Base-by-base conservation (phyloP, 371 early-diverging fungal species). In the Syncephalis fuscata region DNA sequence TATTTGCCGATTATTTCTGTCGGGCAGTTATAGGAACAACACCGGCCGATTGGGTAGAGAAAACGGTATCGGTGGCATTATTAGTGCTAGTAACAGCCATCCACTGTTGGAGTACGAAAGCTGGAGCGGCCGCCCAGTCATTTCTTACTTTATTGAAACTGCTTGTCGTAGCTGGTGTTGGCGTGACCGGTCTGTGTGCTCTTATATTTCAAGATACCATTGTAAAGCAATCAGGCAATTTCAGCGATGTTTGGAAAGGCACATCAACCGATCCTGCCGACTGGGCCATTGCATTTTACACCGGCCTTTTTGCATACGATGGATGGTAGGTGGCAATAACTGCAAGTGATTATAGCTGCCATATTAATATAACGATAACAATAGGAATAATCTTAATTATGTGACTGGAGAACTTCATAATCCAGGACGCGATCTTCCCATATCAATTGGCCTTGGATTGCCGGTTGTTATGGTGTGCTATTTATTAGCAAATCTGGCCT, bases 381-480 rank as follows among this genome's bases (percentile, higher is more conserved):
- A 7, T 32, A 41, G 83, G 86, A 86, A 85, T 48, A 90, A 85
- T 54, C 63, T 93, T 10, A 90, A 88, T 49, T 80, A 84, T 51
- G 84, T 88, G 19, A 75, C 86, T 17, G 86, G 88, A 20, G 94
- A 93, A 67, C 83, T 93, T 66, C 80, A 82, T 51, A 70, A 85
- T 48, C 88, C 92, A 5, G 72, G 74, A 8, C 68, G 71, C 24
- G 85, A 88, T 56, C 66, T 93, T 26, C 92, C 92, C 2, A 62
- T 71, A 19, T 53, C 74, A 2, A 57, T 74, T n/a, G 61, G 67
- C 17, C 60, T 63, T 1, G 73, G 79, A 0, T 76, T 87, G 15
- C 70, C 76, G 3, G 61, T 78, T 20, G 86, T 88, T 32, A 77
- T 83, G 9, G 46, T 79, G 8, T 74, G 75, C 32, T 92, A 91